Evolutionary conservation across 352 stramenopile genomes (phyloP), one percentile per base, ranked within the genome.

Genomic region (Pythium aquatile): DNA sequence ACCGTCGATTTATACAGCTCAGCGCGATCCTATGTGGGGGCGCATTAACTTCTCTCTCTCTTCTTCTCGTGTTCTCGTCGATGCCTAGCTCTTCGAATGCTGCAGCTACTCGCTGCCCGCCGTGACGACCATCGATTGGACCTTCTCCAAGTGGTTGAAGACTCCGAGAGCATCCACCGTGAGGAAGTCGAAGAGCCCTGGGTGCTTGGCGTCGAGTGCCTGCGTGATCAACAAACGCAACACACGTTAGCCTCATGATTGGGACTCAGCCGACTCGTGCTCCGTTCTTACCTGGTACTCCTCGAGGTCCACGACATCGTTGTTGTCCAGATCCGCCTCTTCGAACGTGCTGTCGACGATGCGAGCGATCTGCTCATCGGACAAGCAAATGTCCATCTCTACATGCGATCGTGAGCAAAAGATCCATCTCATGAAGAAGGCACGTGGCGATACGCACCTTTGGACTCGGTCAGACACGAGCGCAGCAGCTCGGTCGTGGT

Each of bases 281-380:
- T 24, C 20, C 20, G 20, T 35, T 35, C 32, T 35, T 51, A 90
- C 81, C 70, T 91, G 81, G 61, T 93, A 95, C 67, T 95, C 87
- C 30, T 88, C 61, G 52, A 94, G 62, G 58, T 95, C 85, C 32
- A 95, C 88, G 11, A 91, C 74, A 54, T 77, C 74, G 69, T 95
- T 91, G 56, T 65, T 74, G 65, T 95, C 79, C 37, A 90, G 53
- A 58, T 95, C 87, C 8, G 87, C 87, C 65, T 95, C 87, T 29
- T 86, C 61, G 53, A 94, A 95, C n/a, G 87, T 95, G 59, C 73
- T 88, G 58, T 91, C 83, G 30, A 95, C 83, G 61, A 95, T 91
- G 55, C 77, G 79, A 26, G 78, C 73, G 47, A 95, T 75, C 65
- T 95, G 83, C 42, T 81, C 77, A 47, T 93, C 85, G 39, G 87